A percentile compares a stretch with the other conserved stretches of the same genome.
phyloP scores from a whole-genome alignment of 1,284 basidiomycete genomes.

The Ganoderma sinense region DNA sequence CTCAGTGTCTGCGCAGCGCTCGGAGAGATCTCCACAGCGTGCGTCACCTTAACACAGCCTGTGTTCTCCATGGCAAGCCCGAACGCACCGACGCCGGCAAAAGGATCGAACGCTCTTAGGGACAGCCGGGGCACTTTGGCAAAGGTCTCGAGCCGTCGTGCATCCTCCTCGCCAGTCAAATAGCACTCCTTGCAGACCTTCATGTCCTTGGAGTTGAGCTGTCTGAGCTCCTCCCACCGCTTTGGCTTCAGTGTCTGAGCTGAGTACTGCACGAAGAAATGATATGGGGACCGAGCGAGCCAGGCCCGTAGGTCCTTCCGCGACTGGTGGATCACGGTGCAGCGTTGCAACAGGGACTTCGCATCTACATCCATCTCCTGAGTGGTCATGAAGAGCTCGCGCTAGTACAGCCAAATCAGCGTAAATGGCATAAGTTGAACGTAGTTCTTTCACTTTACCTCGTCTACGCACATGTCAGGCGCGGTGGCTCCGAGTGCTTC shows the following conservation, averaged over 20 bases:
- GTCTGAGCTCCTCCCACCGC: constrained; percentile 46
- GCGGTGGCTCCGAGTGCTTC: constrained; percentile 27
- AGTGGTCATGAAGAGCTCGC: constrained; percentile 63
- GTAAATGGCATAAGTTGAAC: constrained; percentile 12
- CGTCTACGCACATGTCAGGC: constrained; percentile 37
- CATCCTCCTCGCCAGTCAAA: constrained; percentile 40
- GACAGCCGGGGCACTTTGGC: constrained; percentile 34
- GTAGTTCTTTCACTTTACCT: constrained; percentile 42
- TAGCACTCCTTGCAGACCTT: constrained; percentile 56
- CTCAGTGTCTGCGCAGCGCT: constrained; percentile 69
- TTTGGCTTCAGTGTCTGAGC: constrained; percentile 52
- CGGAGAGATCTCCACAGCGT: constrained; percentile 73
- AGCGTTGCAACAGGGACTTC: constrained; percentile 51
- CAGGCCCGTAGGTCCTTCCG: constrained; percentile 50
- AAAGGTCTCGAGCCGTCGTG: constrained; percentile 37
- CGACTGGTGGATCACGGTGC: constrained; percentile 53
- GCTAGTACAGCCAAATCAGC: constrained; percentile 40
- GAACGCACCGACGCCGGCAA: constrained; percentile 73
- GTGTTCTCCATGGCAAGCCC: constrained; percentile 60
- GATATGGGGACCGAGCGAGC: constrained; percentile 57
- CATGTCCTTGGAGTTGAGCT: constrained; percentile 45
- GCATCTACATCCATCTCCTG: constrained; percentile 45
- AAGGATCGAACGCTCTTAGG: constrained; percentile 67
- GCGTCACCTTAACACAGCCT: constrained; percentile 61
- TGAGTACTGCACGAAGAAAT: constrained; percentile 61